Percentiles rank a stretch among this genome's conserved stretches.
Conservation (phyloP, 345 rosid genomes). For the Leavenworthia alabamica region DNA sequence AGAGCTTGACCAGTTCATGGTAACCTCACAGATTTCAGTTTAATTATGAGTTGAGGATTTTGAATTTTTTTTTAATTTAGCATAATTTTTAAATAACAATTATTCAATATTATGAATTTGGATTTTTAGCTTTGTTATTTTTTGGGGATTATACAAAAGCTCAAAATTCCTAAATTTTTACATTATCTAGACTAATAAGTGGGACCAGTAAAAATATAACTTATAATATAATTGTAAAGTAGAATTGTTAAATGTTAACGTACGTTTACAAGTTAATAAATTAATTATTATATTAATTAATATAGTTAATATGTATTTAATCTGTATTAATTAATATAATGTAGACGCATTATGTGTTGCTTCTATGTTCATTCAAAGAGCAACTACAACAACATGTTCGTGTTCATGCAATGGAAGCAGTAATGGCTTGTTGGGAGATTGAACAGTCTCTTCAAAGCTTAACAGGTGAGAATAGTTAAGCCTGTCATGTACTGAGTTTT, state of each 20-base stretch:
- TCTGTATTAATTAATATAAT: not conserved
- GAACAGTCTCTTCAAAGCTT: slow-evolving; percentile 96
- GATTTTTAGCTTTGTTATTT: not conserved
- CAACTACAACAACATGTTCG: slow-evolving; percentile 97
- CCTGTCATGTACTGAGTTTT: not conserved
- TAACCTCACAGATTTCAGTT: not conserved
- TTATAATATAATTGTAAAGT: too few relatives aligned
- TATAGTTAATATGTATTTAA: not conserved
- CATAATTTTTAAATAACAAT: not conserved
- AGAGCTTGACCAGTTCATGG: slow-evolving; percentile 99
- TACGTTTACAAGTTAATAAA: not conserved
- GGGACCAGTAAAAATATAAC: not conserved
- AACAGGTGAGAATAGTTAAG: slow-evolving; percentile 42
- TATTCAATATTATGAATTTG: not conserved
- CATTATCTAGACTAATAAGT: not conserved
- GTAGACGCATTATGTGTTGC: slow-evolving; percentile 85
- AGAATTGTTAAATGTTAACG: not conserved
- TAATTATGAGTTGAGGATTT: not conserved
- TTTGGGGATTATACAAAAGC: not conserved
- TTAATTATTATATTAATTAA: not conserved
- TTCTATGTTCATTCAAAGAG: slow-evolving; percentile 93
- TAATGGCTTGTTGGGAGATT: slow-evolving; percentile 99
- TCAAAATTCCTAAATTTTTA: not conserved
- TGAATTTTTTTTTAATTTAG: not conserved
- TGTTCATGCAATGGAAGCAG: slow-evolving; percentile 99